Conservation (phyloP, 495 filamentous ascomycete species). For the Opeltia flavorubescens region DNA sequence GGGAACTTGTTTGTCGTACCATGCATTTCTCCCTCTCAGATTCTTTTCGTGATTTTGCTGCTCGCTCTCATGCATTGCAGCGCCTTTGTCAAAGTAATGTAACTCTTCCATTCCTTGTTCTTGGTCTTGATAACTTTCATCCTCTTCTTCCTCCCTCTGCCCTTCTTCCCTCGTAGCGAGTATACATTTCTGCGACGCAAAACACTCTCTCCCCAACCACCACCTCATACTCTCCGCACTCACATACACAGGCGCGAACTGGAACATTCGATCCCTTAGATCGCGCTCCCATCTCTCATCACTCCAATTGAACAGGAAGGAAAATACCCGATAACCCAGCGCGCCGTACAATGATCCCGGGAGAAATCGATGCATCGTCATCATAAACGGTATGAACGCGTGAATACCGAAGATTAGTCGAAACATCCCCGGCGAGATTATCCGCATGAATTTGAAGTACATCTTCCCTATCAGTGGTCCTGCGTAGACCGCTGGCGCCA, state of each 20-base stretch:
- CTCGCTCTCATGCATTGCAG: slow-evolving; percentile 5
- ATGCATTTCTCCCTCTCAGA: slow-evolving; percentile 39
- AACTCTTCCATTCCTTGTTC: neutral
- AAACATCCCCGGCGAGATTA: slow-evolving; percentile 64
- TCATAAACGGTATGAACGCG: slow-evolving; percentile 91
- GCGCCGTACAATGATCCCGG: slow-evolving; percentile 60
- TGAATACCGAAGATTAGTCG: slow-evolving; percentile 82
- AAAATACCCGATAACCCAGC: slow-evolving; percentile 81
- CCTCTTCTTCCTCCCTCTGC: neutral
- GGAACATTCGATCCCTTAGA: slow-evolving; percentile 72
- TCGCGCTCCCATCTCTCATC: slow-evolving; percentile 76
- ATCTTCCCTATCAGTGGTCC: slow-evolving; percentile 74
- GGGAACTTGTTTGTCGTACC: slow-evolving; percentile 69
- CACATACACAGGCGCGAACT: slow-evolving; percentile 83
- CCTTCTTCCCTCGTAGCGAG: slow-evolving; percentile 30
- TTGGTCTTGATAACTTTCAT: neutral
- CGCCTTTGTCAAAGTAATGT: neutral
- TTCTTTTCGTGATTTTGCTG: slow-evolving; percentile 5
- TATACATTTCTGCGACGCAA: slow-evolving; percentile 85
- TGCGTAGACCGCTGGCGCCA: slow-evolving; percentile 85
- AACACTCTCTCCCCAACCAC: slow-evolving; percentile 89
- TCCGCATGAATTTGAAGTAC: slow-evolving; percentile 86
- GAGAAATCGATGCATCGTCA: slow-evolving; percentile 58
- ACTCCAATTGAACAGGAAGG: slow-evolving; percentile 81
- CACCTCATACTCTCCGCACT: slow-evolving; percentile 84